phyloP scores from a whole-genome alignment of 768 basidiomycete species.

The Leccinum barrowsii region DNA sequence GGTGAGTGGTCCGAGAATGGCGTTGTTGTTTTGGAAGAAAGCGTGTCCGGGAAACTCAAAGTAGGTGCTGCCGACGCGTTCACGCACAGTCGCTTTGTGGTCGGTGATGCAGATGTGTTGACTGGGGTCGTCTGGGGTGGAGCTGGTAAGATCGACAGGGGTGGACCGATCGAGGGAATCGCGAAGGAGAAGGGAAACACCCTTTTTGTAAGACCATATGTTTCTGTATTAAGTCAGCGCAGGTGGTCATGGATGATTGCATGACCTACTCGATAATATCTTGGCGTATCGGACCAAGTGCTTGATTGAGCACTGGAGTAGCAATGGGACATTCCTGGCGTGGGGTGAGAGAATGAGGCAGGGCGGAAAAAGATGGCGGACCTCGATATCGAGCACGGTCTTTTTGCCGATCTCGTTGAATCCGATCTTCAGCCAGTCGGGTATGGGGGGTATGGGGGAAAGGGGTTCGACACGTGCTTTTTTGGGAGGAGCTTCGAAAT shows the following conservation, averaged over 20 bases:
- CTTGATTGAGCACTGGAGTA: constrained; percentile 72
- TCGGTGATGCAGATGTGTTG: constrained; percentile 80
- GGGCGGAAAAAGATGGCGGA: constrained; percentile 25
- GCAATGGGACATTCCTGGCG: constrained; percentile 88
- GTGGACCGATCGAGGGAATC: constrained; percentile 58
- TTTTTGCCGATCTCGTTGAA: constrained; percentile 79
- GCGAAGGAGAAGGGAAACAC: constrained; percentile 86
- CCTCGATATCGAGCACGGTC: constrained; percentile 88
- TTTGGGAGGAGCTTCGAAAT: constrained; percentile 79
- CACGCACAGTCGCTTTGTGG: constrained; percentile 77
- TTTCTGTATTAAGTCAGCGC: constrained; percentile 47
- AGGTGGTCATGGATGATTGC: neutral
- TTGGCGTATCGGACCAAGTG: constrained; percentile 56
- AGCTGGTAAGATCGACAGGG: constrained; percentile 21
- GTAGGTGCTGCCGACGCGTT: constrained; percentile 72
- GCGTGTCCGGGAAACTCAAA: constrained; percentile 87
- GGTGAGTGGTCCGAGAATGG: constrained; percentile 82
- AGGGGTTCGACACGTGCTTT: constrained; percentile 19
- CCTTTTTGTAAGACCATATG: constrained; percentile 76
- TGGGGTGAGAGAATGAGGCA: neutral
- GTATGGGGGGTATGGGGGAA: constrained; percentile 29
- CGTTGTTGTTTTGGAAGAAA: constrained; percentile 99
- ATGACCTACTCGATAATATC: constrained; percentile 61
- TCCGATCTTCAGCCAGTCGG: constrained; percentile 80
- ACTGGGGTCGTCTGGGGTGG: constrained; percentile 38